Base-by-base conservation (phyloP, 2,329 filamentous ascomycete genomes). In the Nigrospora oryzae region DNA sequence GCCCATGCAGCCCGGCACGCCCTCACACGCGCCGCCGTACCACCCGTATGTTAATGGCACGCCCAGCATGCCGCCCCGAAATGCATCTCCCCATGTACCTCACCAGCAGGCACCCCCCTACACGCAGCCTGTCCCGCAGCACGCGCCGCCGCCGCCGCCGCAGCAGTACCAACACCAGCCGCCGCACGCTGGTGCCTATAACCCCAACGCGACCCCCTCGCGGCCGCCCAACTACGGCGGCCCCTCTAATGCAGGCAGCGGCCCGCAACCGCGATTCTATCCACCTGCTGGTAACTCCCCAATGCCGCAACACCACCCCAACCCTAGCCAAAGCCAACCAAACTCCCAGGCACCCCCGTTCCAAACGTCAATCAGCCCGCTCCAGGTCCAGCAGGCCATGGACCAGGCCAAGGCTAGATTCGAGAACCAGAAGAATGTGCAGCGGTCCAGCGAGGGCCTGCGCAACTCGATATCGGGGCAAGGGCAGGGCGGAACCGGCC, bases 341-440 rank as follows among this genome's bases (percentile, higher is more conserved):
- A 56, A 56, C 39, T 19, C 42, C 15, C 50, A 51, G 31, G 44
- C 47, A 3, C 46, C 51, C 10, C 40, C 49, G 17, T 61, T 61
- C 43, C 57, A 60, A 17, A 60, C 58, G 5, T 61, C 59, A 32
- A 47, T 62, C 10, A 56, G 52, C 32, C 50, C 58, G 28, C 52
- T 56, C 17, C 59, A 62, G 45, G 54, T 61, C 6, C 55, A 61
- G 42, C 59, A 61, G 47, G 58, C 58, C 4, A 62, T 62, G 57
- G 52, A 60, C 41, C 58, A 61, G 43, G 58, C 57, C 36, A 59
- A 57, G 44, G 57, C 58, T 31, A 53, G 57, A n/a, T 62, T 61
- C 43, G 52, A 57, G 45, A 54, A 55, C 12, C 53, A 53, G 11
- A 53, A 58, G 44, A 55, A 32, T 23, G 54, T 52, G 11, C 56